Conservation (phyloP, 2,329 filamentous ascomycete species). For the Pseudogymnoascus verrucosus region DNA sequence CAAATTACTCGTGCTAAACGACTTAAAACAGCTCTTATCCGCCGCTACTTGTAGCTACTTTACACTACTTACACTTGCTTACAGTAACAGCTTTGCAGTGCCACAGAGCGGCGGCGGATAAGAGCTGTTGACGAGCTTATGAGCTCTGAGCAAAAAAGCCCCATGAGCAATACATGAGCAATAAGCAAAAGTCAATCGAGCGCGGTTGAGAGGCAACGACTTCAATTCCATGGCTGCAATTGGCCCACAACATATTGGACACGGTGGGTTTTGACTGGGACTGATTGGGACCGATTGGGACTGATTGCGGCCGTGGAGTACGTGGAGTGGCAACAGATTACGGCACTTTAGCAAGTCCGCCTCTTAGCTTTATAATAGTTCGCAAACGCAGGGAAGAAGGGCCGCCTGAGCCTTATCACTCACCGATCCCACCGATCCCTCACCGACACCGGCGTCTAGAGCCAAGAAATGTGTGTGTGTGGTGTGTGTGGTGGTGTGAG, state of each 20-base stretch:
- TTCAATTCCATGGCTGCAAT: neutral
- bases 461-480: neutral
- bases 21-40: neutral
- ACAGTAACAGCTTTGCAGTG: neutral
- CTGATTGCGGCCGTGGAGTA: neutral
- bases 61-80: neutral
- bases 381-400: neutral
- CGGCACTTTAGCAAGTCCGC: neutral
- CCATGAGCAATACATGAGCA: neutral
- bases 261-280: slow-evolving; percentile 8
- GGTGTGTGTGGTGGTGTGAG: neutral
- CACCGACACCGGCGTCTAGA: slow-evolving; percentile 2
- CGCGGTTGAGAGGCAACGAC: neutral
- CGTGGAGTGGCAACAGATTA: neutral
- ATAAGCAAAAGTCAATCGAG: slow-evolving; percentile 7
- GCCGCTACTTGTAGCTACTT: slow-evolving; percentile 3
- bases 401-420: slow-evolving; percentile 6
- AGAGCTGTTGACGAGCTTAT: slow-evolving; percentile 3
- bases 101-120: neutral
- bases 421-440: neutral
- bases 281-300: neutral
- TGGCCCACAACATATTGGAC: neutral
- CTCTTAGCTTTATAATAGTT: neutral
- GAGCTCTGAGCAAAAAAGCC: neutral
- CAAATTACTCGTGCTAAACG: neutral